phyloP scores from a whole-genome alignment of 176 grass and related monocot genomes.

The Microstegium vimineum region DNA sequence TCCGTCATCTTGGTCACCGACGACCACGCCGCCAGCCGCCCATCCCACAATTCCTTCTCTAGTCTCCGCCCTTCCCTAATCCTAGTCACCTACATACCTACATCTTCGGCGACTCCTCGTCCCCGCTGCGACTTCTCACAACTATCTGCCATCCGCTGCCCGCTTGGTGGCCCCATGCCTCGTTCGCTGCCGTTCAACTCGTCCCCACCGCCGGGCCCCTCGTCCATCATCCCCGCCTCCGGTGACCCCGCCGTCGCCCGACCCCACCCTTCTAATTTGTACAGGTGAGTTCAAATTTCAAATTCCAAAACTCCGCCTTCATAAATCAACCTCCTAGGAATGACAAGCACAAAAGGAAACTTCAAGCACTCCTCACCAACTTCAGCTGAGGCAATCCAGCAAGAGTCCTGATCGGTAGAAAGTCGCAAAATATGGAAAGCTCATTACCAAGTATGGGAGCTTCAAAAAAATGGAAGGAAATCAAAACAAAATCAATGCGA shows the following conservation, averaged over 20 bases:
- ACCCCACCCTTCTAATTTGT: too few species aligned
- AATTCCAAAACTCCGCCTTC: neutral
- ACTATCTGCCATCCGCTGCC: too few species aligned
- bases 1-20: too few species aligned
- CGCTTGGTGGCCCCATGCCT: too few species aligned
- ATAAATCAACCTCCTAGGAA: neutral
- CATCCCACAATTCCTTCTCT: neutral
- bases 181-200: too few species aligned
- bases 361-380: neutral
- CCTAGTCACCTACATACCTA: neutral
- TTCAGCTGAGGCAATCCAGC: neutral
- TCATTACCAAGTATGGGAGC: neutral
- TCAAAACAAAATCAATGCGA: constrained; percentile 36
- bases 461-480: constrained; percentile 38
- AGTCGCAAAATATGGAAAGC: neutral
- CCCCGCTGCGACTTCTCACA: too few species aligned
- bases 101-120: neutral
- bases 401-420: neutral
- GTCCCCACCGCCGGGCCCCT: too few species aligned
- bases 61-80: neutral
- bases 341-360: neutral
- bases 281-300: neutral
- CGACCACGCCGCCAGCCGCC: too few species aligned
- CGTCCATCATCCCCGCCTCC: too few species aligned
- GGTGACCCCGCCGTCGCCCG: too few species aligned